These are phyloP conservation scores for Metschnikowia anglica DNA, from an alignment of 805 yeast genomes.

Conservation along the genomic window DNA sequence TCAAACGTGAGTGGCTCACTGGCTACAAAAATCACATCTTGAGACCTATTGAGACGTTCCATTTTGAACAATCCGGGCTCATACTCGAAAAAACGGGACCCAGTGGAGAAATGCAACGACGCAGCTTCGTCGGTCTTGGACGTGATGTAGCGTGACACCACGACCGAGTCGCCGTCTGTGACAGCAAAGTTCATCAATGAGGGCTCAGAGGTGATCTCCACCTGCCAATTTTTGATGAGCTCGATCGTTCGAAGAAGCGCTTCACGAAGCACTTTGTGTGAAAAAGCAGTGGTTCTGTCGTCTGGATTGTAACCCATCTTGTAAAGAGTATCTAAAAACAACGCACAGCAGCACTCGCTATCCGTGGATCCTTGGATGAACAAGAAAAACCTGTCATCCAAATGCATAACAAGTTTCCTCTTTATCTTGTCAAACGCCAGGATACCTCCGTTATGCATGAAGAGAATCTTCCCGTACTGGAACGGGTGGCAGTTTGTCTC, in stretches of 20 bases:
- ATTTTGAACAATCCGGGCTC: slow-evolving; percentile 89
- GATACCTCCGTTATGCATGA: slow-evolving; percentile 97
- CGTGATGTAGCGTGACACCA: slow-evolving; percentile 84
- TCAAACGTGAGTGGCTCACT: slow-evolving; percentile 96
- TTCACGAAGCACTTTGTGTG: slow-evolving; percentile 57
- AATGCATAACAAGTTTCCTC: slow-evolving; percentile 64
- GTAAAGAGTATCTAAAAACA: slow-evolving; percentile 73
- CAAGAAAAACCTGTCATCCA: slow-evolving; percentile 77
- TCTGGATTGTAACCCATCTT: slow-evolving; percentile 75
- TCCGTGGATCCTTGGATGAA: slow-evolving; percentile 92
- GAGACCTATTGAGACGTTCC: slow-evolving; percentile 91
- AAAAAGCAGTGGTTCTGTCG: slow-evolving; percentile 33
- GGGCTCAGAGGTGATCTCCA: slow-evolving; percentile 60
- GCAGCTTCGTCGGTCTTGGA: slow-evolving; percentile 95
- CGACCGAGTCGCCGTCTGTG: slow-evolving; percentile 86
- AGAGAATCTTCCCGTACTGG: slow-evolving; percentile 80
- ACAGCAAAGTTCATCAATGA: slow-evolving; percentile 90
- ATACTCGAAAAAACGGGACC: slow-evolving; percentile 85
- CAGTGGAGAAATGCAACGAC: slow-evolving; percentile 89
- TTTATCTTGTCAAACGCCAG: slow-evolving; percentile 73
- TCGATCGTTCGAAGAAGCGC: slow-evolving; percentile 76
- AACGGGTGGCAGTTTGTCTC: slow-evolving; percentile 99
- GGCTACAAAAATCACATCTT: slow-evolving; percentile 94
- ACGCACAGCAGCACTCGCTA: slow-evolving; percentile 91
- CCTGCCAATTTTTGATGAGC: slow-evolving; percentile 76